Evolutionary conservation across 139 green algal species (phyloP), one percentile per base, ranked within the genome.

Genomic region (Coelastrella sp.): DNA sequence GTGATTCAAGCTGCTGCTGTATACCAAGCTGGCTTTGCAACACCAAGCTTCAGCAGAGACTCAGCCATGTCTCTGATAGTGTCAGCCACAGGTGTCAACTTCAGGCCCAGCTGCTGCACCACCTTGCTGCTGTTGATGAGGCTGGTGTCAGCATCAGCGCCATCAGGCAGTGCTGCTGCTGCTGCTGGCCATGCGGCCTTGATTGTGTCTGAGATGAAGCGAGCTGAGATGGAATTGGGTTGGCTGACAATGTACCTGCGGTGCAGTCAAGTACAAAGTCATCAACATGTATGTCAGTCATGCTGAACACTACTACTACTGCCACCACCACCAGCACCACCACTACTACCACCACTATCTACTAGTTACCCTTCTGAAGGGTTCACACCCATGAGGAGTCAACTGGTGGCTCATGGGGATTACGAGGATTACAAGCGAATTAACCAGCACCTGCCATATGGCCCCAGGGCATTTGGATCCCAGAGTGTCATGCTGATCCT

Each of bases 221-320:
- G 8, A 6, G 48, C 80, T 27, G 45, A 78, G 17, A 86, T 86
- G 45, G 66, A 60, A 4, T 59, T 15, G 6, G 80, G 66, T 48
- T 86, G 66, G 32, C 60, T 79, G 1, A 86, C 66, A 32, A 86
- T 86, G 66, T 79, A 86, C 66, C 80, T 78, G 45, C 11, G 3
- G 2, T n/a, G n/a, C n/a, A n/a, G n/a, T n/a, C n/a, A n/a, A n/a
- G n/a, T n/a, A n/a, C n/a, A n/a, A n/a, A n/a, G n/a, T n/a, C n/a
- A n/a, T n/a, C n/a, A n/a, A n/a, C n/a, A n/a, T n/a, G n/a, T n/a
- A n/a, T n/a, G n/a, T n/a, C n/a, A n/a, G n/a, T n/a, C n/a, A n/a
- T n/a, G n/a, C n/a, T n/a, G n/a, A n/a, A n/a, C n/a, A n/a, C n/a
- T n/a, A n/a, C n/a, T n/a, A n/a, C n/a, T n/a, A n/a, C n/a, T n/a